Evolutionary conservation across 345 rosid species (phyloP), one percentile per base, ranked within the genome.

Genomic region (Brassica carinata): DNA sequence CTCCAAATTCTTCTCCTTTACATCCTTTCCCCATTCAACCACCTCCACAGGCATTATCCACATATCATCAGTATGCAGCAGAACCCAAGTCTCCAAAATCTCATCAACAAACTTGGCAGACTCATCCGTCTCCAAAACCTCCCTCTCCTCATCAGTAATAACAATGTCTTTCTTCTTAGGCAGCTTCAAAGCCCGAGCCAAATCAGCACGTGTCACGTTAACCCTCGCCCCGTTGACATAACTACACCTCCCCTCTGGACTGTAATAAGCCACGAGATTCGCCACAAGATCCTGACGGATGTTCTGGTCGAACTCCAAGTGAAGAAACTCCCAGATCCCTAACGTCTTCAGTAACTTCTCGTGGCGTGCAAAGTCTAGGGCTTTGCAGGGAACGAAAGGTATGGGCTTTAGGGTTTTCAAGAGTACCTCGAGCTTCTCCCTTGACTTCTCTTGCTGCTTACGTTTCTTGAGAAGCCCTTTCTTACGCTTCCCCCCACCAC

Each of bases 311-410:
- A 95, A 89, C 51, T 89, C 90, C 84, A 93, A 51, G 61, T 89
- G 90, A 11, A 88, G 89, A 66, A 95, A 93, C 8, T 95, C 94
- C 99, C 99, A 95, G 36, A 95, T 72, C 8, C 94, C 97, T 9
- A 95, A 61, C 19, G 88, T 85, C 83, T 76, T 89, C 64, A 95
- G 77, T 2, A 93, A 86, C 45, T 64, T 77, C 69, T 91, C 90
- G 72, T 92, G 94, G 30, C 81, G 61, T 18, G 83, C n/a, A 51
- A 90, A 88, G 71, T 95, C 96, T 27, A 90, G 88, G 81, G 83
- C 26, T 81, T 88, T 87, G 36, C 11, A 5, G 1, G 69, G 75
- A 13, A 51, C 79, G 80, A 95, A 95, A 61, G 99, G 90, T 18
- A 93, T 31, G 3, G 88, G 93, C 55, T 85, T 91, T 34, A 93